Evolutionary conservation across 495 filamentous ascomycete genomes (phyloP), one percentile per base, ranked within the genome.

Genomic region (Acidiella bohemica): DNA sequence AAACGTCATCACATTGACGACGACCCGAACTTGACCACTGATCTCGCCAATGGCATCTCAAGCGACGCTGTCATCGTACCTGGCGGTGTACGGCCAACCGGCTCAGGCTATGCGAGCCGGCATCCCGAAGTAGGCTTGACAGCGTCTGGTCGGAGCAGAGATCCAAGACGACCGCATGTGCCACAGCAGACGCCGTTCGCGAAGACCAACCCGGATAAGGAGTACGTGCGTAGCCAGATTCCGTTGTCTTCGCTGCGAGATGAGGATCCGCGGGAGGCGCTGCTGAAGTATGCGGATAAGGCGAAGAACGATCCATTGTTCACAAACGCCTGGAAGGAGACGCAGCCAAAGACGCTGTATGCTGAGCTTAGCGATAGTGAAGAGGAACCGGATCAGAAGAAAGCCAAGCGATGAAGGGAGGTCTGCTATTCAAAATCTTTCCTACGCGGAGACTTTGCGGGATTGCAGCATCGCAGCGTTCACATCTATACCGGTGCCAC

Each of bases 1-100:
- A 95, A 96, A 56, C 83, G 80, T 40, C 78, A 87, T 9, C 90
- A 97, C 54, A 74, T 97, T 33, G 90, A 97, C 59, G 90, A 97
- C 57, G 80, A 95, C 55, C 76, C 81, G 2, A 74, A 72, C 25
- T 67, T 88, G 29, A 93, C 84, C 8, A 93, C 80, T 36, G 86
- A 93, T 57, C 67, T 84, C 19, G 70, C 75, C 10, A 63, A 75
- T 20, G 85, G 81, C 19, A 63, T 95, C 42, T 81, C 84, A 2
- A 83, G 75, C n/a, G 88, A 93, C 51, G 27, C 42, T 3, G 78
- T 93, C 31, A 63, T 88, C 25, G 73, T 74, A 2, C 78, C 79
- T 1, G 78, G 76, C 19, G 53, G 64, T 0, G 58, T 65, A 6
- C 57, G 9, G 55, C 66, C 10, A 58, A 65, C 47, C 24, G 63